These are phyloP conservation scores for Cardiospermum halicacabum DNA, from an alignment of 345 rosid species.

Conservation along the genomic window DNA sequence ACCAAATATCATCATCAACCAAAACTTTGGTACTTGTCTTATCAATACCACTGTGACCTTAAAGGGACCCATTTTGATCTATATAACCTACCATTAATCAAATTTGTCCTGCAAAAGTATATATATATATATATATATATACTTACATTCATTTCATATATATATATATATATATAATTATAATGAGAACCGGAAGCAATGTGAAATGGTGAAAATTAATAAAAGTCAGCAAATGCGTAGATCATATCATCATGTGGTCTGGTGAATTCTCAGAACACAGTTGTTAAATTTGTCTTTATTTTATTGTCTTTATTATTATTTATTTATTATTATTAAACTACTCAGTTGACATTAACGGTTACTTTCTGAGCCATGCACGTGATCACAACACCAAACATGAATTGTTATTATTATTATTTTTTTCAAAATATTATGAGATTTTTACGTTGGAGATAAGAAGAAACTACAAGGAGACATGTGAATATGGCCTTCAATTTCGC, in stretches of 20 bases:
- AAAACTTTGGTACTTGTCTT: not conserved
- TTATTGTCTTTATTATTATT: not conserved
- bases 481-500: constrained; percentile 31
- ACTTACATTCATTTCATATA: too few relatives aligned
- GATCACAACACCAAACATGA: constrained; percentile 5
- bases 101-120: too few relatives aligned
- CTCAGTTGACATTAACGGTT: constrained; percentile 15
- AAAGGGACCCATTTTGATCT: constrained; percentile 2
- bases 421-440: too few relatives aligned
- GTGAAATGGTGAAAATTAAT: not conserved
- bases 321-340: not conserved
- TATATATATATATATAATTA: not conserved
- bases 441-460: not conserved
- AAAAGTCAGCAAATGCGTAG: not conserved
- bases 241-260: too few relatives aligned
- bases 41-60: not conserved
- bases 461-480: constrained; percentile 21
- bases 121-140: too few relatives aligned
- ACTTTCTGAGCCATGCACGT: constrained; percentile 20
- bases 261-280: not conserved
- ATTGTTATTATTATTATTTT: not conserved
- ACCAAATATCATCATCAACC: not conserved
- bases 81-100: too few relatives aligned
- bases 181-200: too few relatives aligned
- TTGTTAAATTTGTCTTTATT: not conserved